Evolutionary conservation across 1,284 basidiomycete genomes (phyloP).

Genomic region (Pholiota adiposa): DNA sequence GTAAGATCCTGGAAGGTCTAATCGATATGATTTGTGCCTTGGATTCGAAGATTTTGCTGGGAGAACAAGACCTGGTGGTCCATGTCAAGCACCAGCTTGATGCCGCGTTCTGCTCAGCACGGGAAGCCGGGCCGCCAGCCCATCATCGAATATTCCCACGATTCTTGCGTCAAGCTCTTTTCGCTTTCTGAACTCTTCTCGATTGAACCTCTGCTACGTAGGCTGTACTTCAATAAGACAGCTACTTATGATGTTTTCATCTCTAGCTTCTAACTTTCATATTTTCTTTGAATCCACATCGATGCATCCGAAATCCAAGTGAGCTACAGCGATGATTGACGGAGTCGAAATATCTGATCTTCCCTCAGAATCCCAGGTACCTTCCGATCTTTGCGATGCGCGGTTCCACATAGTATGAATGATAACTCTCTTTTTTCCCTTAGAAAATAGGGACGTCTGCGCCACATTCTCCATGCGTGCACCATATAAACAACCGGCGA

Average conservation of each 20-base stretch:
- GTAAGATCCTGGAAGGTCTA: background rate
- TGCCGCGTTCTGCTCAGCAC: background rate
- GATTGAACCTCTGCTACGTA: too few relatives aligned
- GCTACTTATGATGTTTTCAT: too few relatives aligned
- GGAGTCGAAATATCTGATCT: too few relatives aligned
- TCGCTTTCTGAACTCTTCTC: background rate
- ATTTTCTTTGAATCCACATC: too few relatives aligned
- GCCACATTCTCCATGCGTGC: background rate
- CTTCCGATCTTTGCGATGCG: too few relatives aligned
- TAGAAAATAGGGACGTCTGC: background rate
- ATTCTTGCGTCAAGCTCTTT: background rate
- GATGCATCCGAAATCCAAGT: too few relatives aligned
- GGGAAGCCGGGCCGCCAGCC: background rate
- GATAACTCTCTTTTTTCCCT: background rate
- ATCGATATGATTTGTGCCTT: background rate
- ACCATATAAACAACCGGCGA: background rate
- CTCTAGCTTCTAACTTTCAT: too few relatives aligned
- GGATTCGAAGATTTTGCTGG: background rate
- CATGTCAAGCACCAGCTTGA: background rate
- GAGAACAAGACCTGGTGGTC: background rate
- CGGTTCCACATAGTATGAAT: too few relatives aligned
- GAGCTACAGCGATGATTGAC: too few relatives aligned
- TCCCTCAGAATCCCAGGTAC: too few relatives aligned
- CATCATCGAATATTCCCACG: background rate
- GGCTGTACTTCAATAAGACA: too few relatives aligned